Base-by-base conservation (phyloP, 2,329 filamentous ascomycete genomes). In the Fusarium citri region DNA sequence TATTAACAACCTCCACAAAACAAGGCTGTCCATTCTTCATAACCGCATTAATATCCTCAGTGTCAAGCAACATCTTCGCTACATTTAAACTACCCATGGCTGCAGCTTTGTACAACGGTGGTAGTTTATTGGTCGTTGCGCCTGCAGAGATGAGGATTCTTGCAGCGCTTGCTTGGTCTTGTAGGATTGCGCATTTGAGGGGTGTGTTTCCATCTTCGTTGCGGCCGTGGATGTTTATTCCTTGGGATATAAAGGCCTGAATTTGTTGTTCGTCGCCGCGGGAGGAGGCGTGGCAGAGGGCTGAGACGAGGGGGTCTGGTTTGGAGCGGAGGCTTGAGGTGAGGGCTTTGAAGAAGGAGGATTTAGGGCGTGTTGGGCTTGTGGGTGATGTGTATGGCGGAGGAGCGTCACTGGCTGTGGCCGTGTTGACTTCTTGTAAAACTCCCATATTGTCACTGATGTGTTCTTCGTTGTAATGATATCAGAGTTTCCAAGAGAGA, bases 151-250 rank as follows among this genome's bases (percentile, higher is more conserved):
- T 10, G 7, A 64, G 59, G 6, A 57, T 15, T 3, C 25, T 2
- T 20, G 37, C 26, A 1, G 61, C 37, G 3, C 25, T 30, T 2
- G 31, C 50, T 31, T 64, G 59, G 6, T 64, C 61, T 0, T 18
- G 20, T 18, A 14, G 16, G 1, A 64, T 64, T 2, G 61, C 50
- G 1, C 61, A 64, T 8, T 45, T 49, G 1, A 64, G n/a, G 1
- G 61, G 43, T 6, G 61, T 64, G 16, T 64, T 41, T 4, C 61
- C 61, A 6, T 64, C 50, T 12, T 57, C 49, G 7, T 57, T 64
- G 4, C 59, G 49, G 9, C 61, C 59, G 20, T 64, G 47, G 8
- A 64, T 23, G 15, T 49, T 64, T 12, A n/a, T 45, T 3, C 15
- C 25, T 43, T 64, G 59, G 1, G 59, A 41, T 5, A 64, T 43